Evolutionary conservation across 2,329 filamentous ascomycete genomes (phyloP).

Genomic region (Emericellopsis cladophorae): DNA sequence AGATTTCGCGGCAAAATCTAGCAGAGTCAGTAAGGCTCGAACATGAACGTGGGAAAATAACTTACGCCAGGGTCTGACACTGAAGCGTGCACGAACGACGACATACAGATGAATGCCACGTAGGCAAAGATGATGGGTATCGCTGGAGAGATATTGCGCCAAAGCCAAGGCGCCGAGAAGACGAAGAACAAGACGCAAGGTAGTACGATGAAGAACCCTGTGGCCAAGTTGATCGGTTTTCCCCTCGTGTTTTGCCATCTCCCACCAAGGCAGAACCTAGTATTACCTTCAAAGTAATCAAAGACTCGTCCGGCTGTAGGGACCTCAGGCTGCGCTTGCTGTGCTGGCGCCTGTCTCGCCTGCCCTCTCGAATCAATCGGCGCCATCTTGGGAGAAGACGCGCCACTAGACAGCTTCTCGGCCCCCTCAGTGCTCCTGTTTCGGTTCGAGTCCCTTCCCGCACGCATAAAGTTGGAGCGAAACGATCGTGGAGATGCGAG

Average conservation of each 20-base stretch:
- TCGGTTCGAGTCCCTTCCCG: constrained; percentile 36
- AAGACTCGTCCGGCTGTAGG: constrained; percentile 51
- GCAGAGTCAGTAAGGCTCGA: constrained; percentile 1
- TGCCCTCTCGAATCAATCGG: constrained; percentile 24
- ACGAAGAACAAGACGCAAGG: constrained; percentile 75
- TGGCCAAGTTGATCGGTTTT: constrained; percentile 79
- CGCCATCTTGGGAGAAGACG: constrained; percentile 57
- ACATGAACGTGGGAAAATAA: constrained; percentile 9
- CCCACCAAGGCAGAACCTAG: constrained; percentile 75
- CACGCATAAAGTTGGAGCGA: constrained; percentile 59
- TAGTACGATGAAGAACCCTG: constrained; percentile 65
- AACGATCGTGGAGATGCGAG: constrained; percentile 66
- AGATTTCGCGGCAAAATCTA: constrained; percentile 88
- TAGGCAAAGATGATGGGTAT: constrained; percentile 87
- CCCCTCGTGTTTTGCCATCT: constrained; percentile 80
- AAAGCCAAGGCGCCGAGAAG: constrained; percentile 75
- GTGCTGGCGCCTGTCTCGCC: constrained; percentile 4
- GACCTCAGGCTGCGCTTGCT: constrained; percentile 5
- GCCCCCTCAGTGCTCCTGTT: constrained; percentile 53
- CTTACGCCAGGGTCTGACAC: constrained; percentile 84
- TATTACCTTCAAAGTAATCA: constrained; percentile 91
- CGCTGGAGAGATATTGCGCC: constrained; percentile 75
- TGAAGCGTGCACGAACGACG: constrained; percentile 89
- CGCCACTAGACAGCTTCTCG: constrained; percentile 72
- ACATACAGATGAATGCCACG: constrained; percentile 79